phyloP scores from a whole-genome alignment of 306 rosid species.

The Cyclanthera cordifolia region DNA sequence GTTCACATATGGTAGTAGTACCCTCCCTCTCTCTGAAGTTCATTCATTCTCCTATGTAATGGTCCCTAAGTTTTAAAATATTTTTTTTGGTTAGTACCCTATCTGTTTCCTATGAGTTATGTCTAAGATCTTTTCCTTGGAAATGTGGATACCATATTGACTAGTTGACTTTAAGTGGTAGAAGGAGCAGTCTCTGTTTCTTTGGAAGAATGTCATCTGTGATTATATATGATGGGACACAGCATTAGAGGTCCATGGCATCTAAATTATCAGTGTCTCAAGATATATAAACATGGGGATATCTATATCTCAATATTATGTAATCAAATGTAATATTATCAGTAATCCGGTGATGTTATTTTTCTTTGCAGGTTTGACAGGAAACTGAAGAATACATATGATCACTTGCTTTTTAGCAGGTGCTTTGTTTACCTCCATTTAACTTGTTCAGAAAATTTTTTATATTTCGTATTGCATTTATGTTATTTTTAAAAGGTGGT shows the following conservation, averaged over 20 bases:
- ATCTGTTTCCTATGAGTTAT: neutral
- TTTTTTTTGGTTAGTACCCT: neutral
- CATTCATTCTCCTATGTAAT: neutral
- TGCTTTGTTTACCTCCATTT: slow-evolving; percentile 23
- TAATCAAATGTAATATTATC: neutral
- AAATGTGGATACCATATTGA: neutral
- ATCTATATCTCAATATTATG: neutral
- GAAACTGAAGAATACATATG: slow-evolving; percentile 89
- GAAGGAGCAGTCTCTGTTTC: neutral
- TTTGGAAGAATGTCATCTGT: neutral
- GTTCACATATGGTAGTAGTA: slow-evolving; percentile 78
- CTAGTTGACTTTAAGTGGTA: neutral
- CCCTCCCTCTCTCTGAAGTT: neutral
- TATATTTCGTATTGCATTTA: neutral
- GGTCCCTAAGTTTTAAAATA: neutral
- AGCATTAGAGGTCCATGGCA: neutral
- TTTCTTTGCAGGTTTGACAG: slow-evolving; percentile 74
- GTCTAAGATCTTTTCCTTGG: neutral
- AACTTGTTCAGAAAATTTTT: neutral
- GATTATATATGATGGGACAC: neutral
- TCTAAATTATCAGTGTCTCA: neutral
- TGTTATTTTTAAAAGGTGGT: neutral
- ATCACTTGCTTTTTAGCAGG: slow-evolving; percentile 98
- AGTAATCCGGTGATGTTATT: neutral
- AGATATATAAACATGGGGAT: neutral